A percentile compares a stretch with the other conserved stretches of the same genome.
Conservation (phyloP, 2,329 filamentous ascomycete species). For the Diaporthe citri region DNA sequence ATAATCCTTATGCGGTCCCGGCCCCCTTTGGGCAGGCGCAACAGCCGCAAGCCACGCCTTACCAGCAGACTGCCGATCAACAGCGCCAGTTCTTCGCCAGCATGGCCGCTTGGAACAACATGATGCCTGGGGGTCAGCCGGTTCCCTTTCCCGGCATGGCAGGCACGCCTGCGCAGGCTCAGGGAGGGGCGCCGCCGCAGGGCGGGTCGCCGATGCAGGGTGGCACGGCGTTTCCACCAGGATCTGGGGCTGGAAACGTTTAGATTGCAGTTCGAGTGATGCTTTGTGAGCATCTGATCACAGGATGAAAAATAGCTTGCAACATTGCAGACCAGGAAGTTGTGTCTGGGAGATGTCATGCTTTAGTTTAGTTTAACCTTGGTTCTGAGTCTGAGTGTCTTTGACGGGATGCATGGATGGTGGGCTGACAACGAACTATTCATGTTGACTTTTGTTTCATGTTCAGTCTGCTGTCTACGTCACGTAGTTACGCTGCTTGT, state of each 20-base stretch:
- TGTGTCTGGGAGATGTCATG: too few relatives aligned
- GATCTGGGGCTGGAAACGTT: not conserved
- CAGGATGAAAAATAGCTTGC: too few relatives aligned
- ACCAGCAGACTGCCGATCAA: not conserved
- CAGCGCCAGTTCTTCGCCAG: not conserved
- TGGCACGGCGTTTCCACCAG: not conserved
- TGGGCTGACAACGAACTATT: too few relatives aligned
- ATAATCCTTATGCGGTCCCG: not conserved
- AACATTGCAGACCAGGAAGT: too few relatives aligned
- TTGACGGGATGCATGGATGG: too few relatives aligned
- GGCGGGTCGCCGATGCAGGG: not conserved
- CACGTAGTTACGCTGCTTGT: too few relatives aligned
- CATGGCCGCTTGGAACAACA: slow-evolving; percentile 4
- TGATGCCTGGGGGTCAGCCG: not conserved
- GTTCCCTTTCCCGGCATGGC: not conserved
- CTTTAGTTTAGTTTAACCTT: too few relatives aligned
- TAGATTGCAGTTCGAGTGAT: too few relatives aligned
- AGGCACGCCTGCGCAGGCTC: not conserved
- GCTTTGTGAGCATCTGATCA: too few relatives aligned
- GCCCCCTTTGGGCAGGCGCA: not conserved
- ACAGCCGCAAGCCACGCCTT: not conserved
- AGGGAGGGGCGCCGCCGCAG: not conserved
- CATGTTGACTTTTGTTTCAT: too few relatives aligned
- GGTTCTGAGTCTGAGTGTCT: too few relatives aligned
- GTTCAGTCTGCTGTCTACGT: too few relatives aligned